Evolutionary conservation across 2,329 filamentous ascomycete species (phyloP), one percentile per base, ranked within the genome.

Genomic region (Fusarium foetens): DNA sequence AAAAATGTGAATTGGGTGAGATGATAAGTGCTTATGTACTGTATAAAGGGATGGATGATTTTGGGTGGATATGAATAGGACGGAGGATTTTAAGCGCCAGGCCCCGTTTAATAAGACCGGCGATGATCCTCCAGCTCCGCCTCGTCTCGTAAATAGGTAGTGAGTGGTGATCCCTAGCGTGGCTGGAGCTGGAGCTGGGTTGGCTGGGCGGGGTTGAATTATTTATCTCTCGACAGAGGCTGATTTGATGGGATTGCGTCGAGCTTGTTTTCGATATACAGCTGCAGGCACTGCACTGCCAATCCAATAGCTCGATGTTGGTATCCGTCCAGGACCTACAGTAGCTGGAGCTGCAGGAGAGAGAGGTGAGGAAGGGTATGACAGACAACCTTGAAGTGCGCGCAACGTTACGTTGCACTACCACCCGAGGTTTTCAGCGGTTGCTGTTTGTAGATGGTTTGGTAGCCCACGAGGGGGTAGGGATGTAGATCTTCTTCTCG

Each of bases 401-500:
- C 73, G 74, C 70, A 75, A 76, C 75, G 75, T 76, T 75, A 77
- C 75, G 75, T 77, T 77, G 71, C 75, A 77, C 70, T 68, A 52
- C 61, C 60, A 66, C 51, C 59, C 42, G 55, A 63, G 36, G 62
- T 25, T n/a, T 33, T 33, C 57, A 52, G 60, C 41, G 48, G 57
- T 38, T 68, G 39, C 27, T 55, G 33, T 53, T 51, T 61, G 33
- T 36, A 68, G 55, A 33, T 60, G 51, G 39, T 35, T 42, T 53
- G 25, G 25, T 98, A 79, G 95, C 96, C 96, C 96, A 99, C 78
- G 94, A 97, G 58, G 96, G 96, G 63, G 88, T 95, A 70, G 96
- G 96, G 81, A 99, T 94, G 88, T 97, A 98, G 85, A 99, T 94
- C 83, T 93, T 93, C 91, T 98, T 98, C 78, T 90, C 90, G 81